Percentiles rank a stretch among this genome's conserved stretches.
Evolutionary conservation across 164 flowering plant genomes (phyloP).

Genomic region (Buxus sempervirens): DNA sequence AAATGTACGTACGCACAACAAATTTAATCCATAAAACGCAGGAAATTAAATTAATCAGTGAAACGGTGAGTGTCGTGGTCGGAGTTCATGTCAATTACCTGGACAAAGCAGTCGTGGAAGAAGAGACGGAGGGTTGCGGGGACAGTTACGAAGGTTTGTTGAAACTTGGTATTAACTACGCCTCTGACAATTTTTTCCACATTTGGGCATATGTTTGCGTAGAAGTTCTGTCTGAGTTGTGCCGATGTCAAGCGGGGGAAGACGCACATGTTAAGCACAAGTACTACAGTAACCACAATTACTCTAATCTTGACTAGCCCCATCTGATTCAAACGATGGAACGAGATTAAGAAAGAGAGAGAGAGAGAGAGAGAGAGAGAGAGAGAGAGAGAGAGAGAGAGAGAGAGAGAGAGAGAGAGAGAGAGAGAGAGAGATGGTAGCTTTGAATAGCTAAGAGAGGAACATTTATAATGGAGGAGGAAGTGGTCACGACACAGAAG

Average conservation of each 20-base stretch:
- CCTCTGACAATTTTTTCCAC: constrained; percentile 65
- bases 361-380: not conserved
- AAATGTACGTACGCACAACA: not conserved
- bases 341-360: not conserved
- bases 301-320: constrained; percentile 15
- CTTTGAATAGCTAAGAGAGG: not conserved
- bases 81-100: constrained; percentile 44
- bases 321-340: constrained; percentile 19
- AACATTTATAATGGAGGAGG: constrained; percentile 5
- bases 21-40: no score
- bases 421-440: not conserved
- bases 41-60: no score
- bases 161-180: constrained; percentile 51
- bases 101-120: constrained; percentile 86
- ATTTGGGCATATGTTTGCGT: constrained; percentile 63
- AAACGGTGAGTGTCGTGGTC: no score
- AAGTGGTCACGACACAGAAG: not conserved
- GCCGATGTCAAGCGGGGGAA: constrained; percentile 37
- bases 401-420: not conserved
- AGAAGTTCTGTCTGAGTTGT: constrained; percentile 52
- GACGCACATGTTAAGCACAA: constrained; percentile 23
- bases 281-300: constrained; percentile 13
- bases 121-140: constrained; percentile 82
- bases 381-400: not conserved
- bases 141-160: constrained; percentile 70